Percentiles rank a stretch among this genome's conserved stretches.
Evolutionary conservation across 129 eudicot species (phyloP).

Genomic region (carrot (Daucus carota)): DNA sequence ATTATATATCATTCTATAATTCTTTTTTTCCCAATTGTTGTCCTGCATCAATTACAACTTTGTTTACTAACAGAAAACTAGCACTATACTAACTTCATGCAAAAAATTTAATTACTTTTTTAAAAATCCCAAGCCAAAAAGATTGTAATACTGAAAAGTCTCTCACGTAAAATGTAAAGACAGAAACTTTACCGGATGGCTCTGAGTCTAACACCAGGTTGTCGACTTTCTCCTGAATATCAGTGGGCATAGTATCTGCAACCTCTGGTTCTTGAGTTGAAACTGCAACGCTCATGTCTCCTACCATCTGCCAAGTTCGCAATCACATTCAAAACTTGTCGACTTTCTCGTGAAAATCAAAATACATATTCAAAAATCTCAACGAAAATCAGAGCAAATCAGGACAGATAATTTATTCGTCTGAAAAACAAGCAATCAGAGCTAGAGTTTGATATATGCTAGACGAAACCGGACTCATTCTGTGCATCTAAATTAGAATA

Average conservation of each 20-base stretch:
- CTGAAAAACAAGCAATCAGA: too few relatives aligned
- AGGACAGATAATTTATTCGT: too few relatives aligned
- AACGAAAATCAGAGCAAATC: too few relatives aligned
- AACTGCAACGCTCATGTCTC: conserved; percentile 12
- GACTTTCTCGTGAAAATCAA: background rate
- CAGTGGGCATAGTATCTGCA: conserved; percentile 9
- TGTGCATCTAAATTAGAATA: too few relatives aligned
- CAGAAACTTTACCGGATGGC: conserved; percentile 18
- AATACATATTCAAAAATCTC: too few relatives aligned
- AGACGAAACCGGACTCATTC: too few relatives aligned
- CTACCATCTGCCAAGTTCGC: conserved; percentile 15
- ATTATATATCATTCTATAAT: too few relatives aligned
- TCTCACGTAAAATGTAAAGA: background rate
- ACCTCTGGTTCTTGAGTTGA: conserved; percentile 4
- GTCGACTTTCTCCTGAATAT: conserved; percentile 29
- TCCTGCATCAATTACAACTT: background rate
- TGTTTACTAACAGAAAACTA: too few relatives aligned
- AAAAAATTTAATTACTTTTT: too few relatives aligned
- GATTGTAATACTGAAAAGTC: background rate
- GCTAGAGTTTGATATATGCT: too few relatives aligned
- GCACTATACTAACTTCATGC: too few relatives aligned
- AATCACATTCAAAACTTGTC: background rate
- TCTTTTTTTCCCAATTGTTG: background rate
- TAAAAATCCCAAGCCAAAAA: too few relatives aligned
- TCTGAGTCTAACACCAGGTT: conserved; percentile 29